Evolutionary conservation across 2,329 filamentous ascomycete genomes (phyloP), one percentile per base, ranked within the genome.

Genomic region (Pseudovirgaria hyperparasitica): DNA sequence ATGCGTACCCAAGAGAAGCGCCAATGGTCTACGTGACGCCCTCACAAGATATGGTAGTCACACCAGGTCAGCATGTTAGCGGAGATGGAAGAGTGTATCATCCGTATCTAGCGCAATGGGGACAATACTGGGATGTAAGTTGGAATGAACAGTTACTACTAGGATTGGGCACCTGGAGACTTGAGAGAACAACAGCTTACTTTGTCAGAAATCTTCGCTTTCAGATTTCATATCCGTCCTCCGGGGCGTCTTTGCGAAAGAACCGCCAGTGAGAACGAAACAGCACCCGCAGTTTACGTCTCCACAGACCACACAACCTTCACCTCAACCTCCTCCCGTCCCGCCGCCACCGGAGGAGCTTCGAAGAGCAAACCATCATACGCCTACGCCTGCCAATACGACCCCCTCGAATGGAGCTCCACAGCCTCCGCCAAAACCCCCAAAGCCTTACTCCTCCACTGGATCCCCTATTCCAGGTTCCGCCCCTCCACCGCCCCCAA

Each of bases 1-100:
- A 92, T 48, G 71, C 74, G 28, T 98, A 96, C 50, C 90, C 90
- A 2, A 67, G 72, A 35, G 82, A 92, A 43, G 67, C 84, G 1
- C 90, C 90, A 2, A 68, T 96, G 24, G 72, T 79, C 32, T 96
- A 93, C 52, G 82, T 96, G 22, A 86, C 76, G 5, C 86, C 90
- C 3, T 82, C 81, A 5, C 77, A 82, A 38, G 80, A 75, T 37
- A 96, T 98, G 84, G 59, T 80, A 38, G 77, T 98, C 22, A 71
- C 87, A 12, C 84, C 86, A 1, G 90, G 90, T 1, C 90, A 98
- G 49, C 85, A 98, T 61, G 85, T 98, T 33, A 85, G 90, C 46
- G 76, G 82, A 5, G 87, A 96, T 45, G 90, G 90, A 15, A 77
- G 82, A 50, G 72, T 96, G 37, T 98, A 96, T 51, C 90, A 98